Evolutionary conservation across 208 protist species (phyloP).

Genomic region (Crithidia acanthocephali): DNA sequence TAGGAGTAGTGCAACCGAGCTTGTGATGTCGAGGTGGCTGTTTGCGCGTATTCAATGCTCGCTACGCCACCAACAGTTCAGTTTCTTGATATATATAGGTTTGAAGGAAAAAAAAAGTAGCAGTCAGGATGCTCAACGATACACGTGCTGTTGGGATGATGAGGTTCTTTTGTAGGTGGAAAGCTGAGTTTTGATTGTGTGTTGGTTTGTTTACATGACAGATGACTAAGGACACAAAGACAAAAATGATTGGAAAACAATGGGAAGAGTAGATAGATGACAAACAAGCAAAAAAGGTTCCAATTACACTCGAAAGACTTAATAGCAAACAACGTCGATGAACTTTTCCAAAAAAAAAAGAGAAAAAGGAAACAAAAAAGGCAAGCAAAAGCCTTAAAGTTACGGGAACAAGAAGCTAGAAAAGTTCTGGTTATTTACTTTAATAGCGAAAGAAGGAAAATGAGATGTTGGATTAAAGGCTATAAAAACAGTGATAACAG

Average conservation of each 20-base stretch:
- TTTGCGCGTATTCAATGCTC: no score
- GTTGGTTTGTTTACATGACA: background rate
- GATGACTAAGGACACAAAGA: background rate
- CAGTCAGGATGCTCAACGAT: background rate
- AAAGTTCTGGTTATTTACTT: no score
- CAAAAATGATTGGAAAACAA: background rate
- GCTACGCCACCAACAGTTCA: no score
- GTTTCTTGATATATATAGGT: no score
- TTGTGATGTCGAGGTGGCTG: no score
- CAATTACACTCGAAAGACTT: background rate
- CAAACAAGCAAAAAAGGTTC: background rate
- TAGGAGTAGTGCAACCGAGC: background rate
- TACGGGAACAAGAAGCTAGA: background rate
- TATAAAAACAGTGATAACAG: no score
- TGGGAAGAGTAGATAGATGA: background rate
- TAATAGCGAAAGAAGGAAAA: no score
- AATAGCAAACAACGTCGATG: background rate
- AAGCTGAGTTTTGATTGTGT: background rate
- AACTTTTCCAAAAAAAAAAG: no score
- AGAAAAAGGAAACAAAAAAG: background rate
- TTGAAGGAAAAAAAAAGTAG: no score
- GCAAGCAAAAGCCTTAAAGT: background rate
- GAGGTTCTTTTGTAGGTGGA: background rate
- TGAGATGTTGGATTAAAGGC: no score
- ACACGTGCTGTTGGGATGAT: background rate